These are phyloP conservation scores for Pythium sukuiense DNA, from an alignment of 352 stramenopile species.

Conservation along the genomic window DNA sequence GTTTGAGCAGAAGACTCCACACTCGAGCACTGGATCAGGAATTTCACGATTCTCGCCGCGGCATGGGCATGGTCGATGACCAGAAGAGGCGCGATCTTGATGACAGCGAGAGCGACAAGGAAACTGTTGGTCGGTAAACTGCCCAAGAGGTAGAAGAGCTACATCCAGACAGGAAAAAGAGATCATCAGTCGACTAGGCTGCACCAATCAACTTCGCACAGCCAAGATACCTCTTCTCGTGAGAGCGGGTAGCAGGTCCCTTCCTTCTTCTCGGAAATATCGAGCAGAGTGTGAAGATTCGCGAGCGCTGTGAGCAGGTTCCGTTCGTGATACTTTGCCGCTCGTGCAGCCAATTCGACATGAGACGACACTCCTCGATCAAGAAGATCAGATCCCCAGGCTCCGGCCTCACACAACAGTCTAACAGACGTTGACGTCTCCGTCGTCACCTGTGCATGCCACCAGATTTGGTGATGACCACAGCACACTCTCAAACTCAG, in stretches of 20 bases:
- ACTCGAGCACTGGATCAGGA: conserved; percentile 5
- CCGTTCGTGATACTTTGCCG: neutral
- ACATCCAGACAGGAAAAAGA: neutral
- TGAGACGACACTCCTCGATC: conserved; percentile 35
- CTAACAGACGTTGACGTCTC: conserved; percentile 54
- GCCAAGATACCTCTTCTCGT: conserved; percentile 32
- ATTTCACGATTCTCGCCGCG: conserved; percentile 12
- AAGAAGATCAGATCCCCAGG: conserved; percentile 15
- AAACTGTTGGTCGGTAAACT: conserved; percentile 11
- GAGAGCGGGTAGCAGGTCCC: conserved; percentile 21
- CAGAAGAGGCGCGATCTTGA: conserved; percentile 6
- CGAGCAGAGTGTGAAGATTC: conserved; percentile 9
- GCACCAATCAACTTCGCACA: neutral
- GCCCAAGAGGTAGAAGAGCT: conserved; percentile 22
- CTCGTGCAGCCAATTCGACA: conserved; percentile 42
- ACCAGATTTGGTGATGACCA: no score
- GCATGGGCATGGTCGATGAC: neutral
- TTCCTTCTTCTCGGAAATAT: conserved; percentile 1
- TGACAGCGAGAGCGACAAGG: neutral
- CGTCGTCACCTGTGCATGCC: conserved; percentile 31
- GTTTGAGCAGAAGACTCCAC: neutral
- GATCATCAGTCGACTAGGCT: no score
- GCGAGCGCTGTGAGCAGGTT: conserved; percentile 2
- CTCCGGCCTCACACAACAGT: conserved; percentile 23
- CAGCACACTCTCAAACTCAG: neutral